phyloP scores from a whole-genome alignment of 805 yeast genomes.

The Spathaspora girioi region DNA sequence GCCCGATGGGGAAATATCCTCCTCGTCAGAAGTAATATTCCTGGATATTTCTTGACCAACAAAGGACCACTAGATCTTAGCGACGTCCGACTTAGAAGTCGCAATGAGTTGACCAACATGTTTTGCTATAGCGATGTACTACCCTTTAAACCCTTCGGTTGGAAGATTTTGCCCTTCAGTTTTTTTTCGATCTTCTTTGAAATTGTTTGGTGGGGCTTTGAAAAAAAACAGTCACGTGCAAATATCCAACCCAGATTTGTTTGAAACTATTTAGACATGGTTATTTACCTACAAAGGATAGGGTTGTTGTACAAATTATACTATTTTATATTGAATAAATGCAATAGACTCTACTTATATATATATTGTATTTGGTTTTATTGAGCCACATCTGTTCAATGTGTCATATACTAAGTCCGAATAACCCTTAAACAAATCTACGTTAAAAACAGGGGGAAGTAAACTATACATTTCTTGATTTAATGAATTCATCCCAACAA shows the following conservation, averaged over 20 bases:
- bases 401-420: too few species aligned
- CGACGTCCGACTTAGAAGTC: background rate
- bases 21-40: background rate
- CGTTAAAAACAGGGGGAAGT: too few species aligned
- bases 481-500: conserved; percentile 39
- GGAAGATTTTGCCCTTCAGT: background rate
- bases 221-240: background rate
- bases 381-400: too few species aligned
- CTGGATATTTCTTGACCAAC: background rate
- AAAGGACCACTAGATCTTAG: background rate
- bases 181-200: background rate
- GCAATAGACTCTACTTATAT: too few species aligned
- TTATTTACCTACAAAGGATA: too few species aligned
- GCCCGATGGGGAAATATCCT: background rate
- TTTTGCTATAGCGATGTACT: too few species aligned
- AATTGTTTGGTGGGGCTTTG: background rate
- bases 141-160: background rate
- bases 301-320: too few species aligned
- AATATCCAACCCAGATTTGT: too few species aligned
- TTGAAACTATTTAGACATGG: too few species aligned
- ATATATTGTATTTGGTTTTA: too few species aligned
- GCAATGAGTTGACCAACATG: conserved; percentile 1
- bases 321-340: too few species aligned
- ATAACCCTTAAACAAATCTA: too few species aligned
- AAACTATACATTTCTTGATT: background rate